Conservation (phyloP, 495 filamentous ascomycete genomes). For the Aspergillus kassunensis region DNA sequence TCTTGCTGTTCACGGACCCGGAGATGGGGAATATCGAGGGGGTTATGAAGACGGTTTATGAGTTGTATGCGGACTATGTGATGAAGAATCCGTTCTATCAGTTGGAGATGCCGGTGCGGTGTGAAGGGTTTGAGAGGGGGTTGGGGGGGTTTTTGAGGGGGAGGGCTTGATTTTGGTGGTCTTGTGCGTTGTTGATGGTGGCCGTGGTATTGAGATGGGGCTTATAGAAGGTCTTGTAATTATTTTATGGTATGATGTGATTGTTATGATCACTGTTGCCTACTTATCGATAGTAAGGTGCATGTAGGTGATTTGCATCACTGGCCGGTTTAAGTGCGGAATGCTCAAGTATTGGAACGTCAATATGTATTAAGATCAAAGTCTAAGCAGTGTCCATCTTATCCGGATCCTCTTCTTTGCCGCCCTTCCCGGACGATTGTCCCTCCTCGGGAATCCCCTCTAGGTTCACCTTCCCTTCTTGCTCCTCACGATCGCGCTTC, state of each 20-base stretch:
- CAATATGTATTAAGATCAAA: constrained; percentile 20
- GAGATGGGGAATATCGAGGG: constrained; percentile 81
- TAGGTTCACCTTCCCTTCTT: constrained; percentile 63
- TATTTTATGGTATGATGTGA: not conserved
- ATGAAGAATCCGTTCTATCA: constrained; percentile 99
- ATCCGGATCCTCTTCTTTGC: constrained; percentile 63
- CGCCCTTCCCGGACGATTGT: constrained; percentile 57
- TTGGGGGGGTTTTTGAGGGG: constrained; percentile 51
- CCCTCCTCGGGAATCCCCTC: constrained; percentile 84
- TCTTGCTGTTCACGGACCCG: constrained; percentile 91
- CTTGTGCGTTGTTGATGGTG: not conserved
- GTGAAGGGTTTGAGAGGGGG: constrained; percentile 89
- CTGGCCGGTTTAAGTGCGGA: no score
- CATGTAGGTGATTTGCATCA: no score
- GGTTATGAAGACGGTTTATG: constrained; percentile 79
- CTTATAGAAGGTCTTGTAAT: not conserved
- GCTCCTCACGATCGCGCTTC: constrained; percentile 69
- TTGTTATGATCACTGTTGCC: no score
- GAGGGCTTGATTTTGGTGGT: constrained; percentile 26
- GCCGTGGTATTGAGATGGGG: not conserved
- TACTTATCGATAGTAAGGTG: no score
- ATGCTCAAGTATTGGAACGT: constrained; percentile 27
- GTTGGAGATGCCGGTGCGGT: constrained; percentile 93
- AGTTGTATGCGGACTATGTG: constrained; percentile 93
- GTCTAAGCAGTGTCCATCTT: constrained; percentile 64